Percentiles rank a stretch among this genome's conserved stretches.
Evolutionary conservation across 768 basidiomycete genomes (phyloP).

Genomic region (Podaxis pistillaris): DNA sequence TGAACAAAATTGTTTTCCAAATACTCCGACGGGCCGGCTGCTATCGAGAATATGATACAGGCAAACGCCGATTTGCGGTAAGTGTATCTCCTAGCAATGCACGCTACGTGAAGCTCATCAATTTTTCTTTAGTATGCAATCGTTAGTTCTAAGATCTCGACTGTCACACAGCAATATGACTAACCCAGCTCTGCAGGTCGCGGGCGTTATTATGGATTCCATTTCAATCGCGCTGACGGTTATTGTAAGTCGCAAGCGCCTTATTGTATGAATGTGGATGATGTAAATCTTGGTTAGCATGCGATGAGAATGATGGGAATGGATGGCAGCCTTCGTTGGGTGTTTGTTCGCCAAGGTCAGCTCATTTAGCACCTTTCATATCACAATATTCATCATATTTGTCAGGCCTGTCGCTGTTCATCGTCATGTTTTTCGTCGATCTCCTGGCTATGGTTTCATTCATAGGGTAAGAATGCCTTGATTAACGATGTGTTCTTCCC

Average conservation of each 20-base stretch:
- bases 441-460: neutral
- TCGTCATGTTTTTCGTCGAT: neutral
- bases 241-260: neutral
- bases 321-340: neutral
- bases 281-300: neutral
- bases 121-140: too few species aligned
- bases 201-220: neutral
- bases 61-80: neutral
- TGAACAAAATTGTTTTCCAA: neutral
- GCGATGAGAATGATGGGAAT: neutral
- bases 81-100: too few species aligned
- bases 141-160: too few species aligned
- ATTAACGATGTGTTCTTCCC: too few species aligned
- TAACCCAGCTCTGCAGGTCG: too few species aligned
- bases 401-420: neutral
- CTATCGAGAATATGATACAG: neutral
- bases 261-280: neutral
- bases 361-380: neutral
- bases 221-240: neutral
- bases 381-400: neutral
- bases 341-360: neutral
- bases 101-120: too few species aligned
- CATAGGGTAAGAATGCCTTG: neutral
- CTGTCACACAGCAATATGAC: too few species aligned
- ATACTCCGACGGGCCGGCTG: neutral